These are phyloP conservation scores for Carnegiea gigantea DNA, from an alignment of 179 eudicot species.

Conservation along the genomic window DNA sequence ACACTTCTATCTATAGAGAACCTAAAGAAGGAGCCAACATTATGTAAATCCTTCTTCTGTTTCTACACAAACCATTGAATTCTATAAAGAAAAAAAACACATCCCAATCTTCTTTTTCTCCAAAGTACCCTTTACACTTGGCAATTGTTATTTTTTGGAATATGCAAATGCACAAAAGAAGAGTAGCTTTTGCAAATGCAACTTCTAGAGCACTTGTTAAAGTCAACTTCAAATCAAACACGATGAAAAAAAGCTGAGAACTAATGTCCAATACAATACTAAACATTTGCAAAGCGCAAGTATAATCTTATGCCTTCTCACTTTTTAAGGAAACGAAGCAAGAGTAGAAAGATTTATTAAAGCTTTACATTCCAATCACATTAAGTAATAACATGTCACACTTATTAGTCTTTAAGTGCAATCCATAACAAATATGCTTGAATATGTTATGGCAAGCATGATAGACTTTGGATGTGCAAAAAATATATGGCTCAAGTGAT, in stretches of 20 bases:
- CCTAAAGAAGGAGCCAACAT: too few relatives aligned
- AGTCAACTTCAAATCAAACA: too few relatives aligned
- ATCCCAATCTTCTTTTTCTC: neutral
- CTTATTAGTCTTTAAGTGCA: neutral
- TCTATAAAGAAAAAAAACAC: neutral
- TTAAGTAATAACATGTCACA: neutral
- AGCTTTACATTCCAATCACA: too few relatives aligned
- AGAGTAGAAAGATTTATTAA: neutral
- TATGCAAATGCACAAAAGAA: constrained; percentile 13
- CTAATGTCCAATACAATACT: neutral
- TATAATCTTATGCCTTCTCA: constrained; percentile 14
- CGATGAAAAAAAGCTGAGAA: constrained; percentile 17
- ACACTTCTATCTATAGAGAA: too few relatives aligned
- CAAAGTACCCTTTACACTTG: neutral
- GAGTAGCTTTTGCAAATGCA: neutral
- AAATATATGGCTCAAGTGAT: constrained; percentile 17
- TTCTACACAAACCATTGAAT: neutral
- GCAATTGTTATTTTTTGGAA: constrained; percentile 9
- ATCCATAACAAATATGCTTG: neutral
- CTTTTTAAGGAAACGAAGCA: constrained; percentile 23
- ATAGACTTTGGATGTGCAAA: constrained; percentile 14
- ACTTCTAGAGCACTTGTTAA: neutral
- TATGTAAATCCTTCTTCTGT: too few relatives aligned
- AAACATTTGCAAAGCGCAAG: constrained; percentile 18
- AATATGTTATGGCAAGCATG: neutral